A percentile compares a stretch with the other conserved stretches of the same genome.
phyloP scores from a whole-genome alignment of 2,329 filamentous ascomycete genomes.

The Elsinoe ampelina region DNA sequence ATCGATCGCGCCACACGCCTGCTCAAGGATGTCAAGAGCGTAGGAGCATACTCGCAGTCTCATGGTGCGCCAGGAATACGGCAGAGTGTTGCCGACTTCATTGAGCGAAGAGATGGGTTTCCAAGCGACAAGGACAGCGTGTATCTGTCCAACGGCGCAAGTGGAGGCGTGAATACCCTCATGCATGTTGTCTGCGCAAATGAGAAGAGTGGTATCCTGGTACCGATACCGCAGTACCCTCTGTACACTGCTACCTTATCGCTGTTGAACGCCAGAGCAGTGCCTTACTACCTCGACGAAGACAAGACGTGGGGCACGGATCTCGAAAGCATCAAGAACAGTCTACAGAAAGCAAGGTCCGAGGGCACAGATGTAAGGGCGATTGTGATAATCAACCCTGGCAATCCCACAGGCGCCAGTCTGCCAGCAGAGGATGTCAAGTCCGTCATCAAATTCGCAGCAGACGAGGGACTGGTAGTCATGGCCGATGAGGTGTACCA shows the following conservation, averaged over 20 bases:
- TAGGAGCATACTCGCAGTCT: slow-evolving; percentile 93
- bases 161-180: slow-evolving; percentile 87
- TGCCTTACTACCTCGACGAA: slow-evolving; percentile 93
- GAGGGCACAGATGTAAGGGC: slow-evolving; percentile 80
- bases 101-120: slow-evolving; percentile 82
- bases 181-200: slow-evolving; percentile 78
- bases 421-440: slow-evolving; percentile 71
- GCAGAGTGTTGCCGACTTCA: slow-evolving; percentile 83
- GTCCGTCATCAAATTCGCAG: slow-evolving; percentile 77
- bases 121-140: slow-evolving; percentile 70
- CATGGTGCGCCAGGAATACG: slow-evolving; percentile 80
- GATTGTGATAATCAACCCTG: slow-evolving; percentile 96
- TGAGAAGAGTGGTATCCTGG: slow-evolving; percentile 70
- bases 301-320: slow-evolving; percentile 79
- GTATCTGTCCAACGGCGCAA: slow-evolving; percentile 86
- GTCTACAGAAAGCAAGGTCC: slow-evolving; percentile 63
- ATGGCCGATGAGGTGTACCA: slow-evolving; percentile 98
- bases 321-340: slow-evolving; percentile 62
- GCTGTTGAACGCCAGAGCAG: slow-evolving; percentile 73
- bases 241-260: slow-evolving; percentile 91
- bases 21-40: slow-evolving; percentile 74
- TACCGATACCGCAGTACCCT: slow-evolving; percentile 96
- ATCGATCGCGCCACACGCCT: slow-evolving; percentile 73
- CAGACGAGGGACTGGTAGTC: slow-evolving; percentile 74
- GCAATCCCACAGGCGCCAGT: slow-evolving; percentile 90